Evolutionary conservation across 2,329 filamentous ascomycete species (phyloP).

Genomic region (Neonectria neomacrospora): DNA sequence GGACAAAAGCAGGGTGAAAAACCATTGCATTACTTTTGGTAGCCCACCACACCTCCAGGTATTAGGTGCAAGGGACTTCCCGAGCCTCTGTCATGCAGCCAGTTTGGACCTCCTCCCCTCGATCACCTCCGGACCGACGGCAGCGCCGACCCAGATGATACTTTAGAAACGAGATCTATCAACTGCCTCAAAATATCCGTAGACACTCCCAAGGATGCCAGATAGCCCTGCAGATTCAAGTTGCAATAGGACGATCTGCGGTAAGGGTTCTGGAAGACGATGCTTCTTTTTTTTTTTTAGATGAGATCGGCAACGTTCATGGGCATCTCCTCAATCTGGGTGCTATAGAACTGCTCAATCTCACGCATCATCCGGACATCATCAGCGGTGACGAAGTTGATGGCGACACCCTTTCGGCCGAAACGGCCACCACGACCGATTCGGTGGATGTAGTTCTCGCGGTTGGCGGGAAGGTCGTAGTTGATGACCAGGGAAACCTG

Average conservation of each 20-base stretch:
- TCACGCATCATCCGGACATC: conserved; percentile 99
- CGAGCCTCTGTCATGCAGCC: conserved; percentile 53
- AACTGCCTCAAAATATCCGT: conserved; percentile 50
- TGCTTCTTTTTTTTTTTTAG: conserved; percentile 57
- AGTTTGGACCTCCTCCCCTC: conserved; percentile 46
- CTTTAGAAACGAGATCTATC: conserved; percentile 57
- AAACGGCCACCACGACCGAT: conserved; percentile 99
- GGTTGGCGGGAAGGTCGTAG: conserved; percentile 98
- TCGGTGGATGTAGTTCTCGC: conserved; percentile 99
- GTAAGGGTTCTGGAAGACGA: conserved; percentile 40
- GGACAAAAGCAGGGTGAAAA: conserved; percentile 49
- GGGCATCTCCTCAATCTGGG: conserved; percentile 99
- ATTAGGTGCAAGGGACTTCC: conserved; percentile 54
- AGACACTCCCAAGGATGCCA: conserved; percentile 47
- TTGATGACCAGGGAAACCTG: conserved; percentile 99
- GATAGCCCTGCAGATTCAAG: conserved; percentile 41
- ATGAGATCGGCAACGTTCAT: conserved; percentile 88
- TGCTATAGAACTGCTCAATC: conserved; percentile 99
- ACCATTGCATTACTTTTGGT: conserved; percentile 58
- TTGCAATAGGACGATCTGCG: conserved; percentile 37
- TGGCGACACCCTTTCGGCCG: conserved; percentile 99
- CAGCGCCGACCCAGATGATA: conserved; percentile 43
- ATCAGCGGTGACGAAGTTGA: conserved; percentile 99
- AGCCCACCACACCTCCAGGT: conserved; percentile 51
- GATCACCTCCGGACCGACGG: conserved; percentile 46